phyloP scores from a whole-genome alignment of 805 yeast species.

The Henningerozyma blattae region DNA sequence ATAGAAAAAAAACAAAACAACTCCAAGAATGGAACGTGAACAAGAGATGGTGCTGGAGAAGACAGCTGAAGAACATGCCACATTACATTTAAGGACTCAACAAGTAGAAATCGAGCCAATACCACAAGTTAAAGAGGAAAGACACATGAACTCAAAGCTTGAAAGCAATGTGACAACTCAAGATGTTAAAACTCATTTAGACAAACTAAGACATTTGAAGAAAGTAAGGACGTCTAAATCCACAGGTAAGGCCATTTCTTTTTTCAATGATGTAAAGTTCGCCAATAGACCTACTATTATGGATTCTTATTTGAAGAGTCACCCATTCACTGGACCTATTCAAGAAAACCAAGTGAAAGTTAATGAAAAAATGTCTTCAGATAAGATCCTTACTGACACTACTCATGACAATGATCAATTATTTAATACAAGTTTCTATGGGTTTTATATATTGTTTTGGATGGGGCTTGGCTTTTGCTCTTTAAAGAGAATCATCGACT shows the following conservation, averaged over 20 bases:
- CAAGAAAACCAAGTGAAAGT: conserved; percentile 16
- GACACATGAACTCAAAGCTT: no score
- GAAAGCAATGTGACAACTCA: no score
- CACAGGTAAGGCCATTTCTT: conserved; percentile 27
- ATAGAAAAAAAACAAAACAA: no score
- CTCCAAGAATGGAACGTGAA: no score
- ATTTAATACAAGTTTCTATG: conserved; percentile 36
- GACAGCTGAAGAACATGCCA: no score
- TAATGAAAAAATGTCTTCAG: conserved; percentile 3
- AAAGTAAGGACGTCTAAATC: conserved; percentile 5
- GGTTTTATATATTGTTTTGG: conserved; percentile 78
- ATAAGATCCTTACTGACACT: background rate
- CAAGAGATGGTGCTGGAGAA: no score
- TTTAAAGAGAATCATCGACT: conserved; percentile 40
- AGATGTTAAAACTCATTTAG: no score
- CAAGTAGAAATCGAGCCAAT: no score
- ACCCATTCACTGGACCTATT: conserved; percentile 20
- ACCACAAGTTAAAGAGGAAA: no score
- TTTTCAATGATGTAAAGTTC: conserved; percentile 43
- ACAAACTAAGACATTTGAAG: conserved; percentile 2
- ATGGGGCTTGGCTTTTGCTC: conserved; percentile 45
- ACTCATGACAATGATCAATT: background rate
- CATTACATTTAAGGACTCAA: no score
- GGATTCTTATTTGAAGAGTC: conserved; percentile 30
- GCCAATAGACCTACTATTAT: conserved; percentile 34